phyloP scores from a whole-genome alignment of 306 rosid species.

The Castanea mollissima region DNA sequence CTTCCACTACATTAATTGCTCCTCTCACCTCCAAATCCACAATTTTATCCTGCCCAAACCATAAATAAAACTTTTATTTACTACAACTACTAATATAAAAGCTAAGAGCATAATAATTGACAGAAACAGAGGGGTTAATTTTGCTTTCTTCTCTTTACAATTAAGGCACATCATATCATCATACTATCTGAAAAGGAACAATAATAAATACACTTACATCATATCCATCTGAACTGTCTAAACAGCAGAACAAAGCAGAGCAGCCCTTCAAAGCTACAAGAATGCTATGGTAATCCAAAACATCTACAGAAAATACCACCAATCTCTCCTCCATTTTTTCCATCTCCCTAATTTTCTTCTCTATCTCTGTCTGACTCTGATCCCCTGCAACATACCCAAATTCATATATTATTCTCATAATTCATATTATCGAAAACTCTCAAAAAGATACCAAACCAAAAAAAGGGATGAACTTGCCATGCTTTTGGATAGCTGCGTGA shows the following conservation, averaged over 20 bases:
- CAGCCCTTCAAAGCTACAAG: conserved; percentile 37
- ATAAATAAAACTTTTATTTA: not conserved
- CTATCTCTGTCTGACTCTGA: conserved; percentile 21
- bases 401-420: not conserved
- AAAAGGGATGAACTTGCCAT: conserved; percentile 14
- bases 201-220: conserved; percentile 20
- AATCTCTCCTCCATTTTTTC: conserved; percentile 27
- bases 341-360: conserved; percentile 33
- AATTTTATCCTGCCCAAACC: conserved; percentile 33
- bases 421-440: not conserved
- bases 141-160: too few relatives aligned
- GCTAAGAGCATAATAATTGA: not conserved
- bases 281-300: conserved; percentile 46
- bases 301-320: conserved; percentile 30
- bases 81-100: not conserved
- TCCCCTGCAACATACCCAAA: conserved; percentile 28
- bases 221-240: conserved; percentile 38
- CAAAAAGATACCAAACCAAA: not conserved
- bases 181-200: too few relatives aligned
- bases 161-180: too few relatives aligned
- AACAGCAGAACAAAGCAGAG: conserved; percentile 42
- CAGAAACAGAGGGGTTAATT: too few relatives aligned
- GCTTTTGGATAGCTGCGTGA: conserved; percentile 41
- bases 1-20: conserved; percentile 47
- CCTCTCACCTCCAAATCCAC: conserved; percentile 56